Conservation (phyloP, 2,329 filamentous ascomycete genomes). For the Xylaria sp. region DNA sequence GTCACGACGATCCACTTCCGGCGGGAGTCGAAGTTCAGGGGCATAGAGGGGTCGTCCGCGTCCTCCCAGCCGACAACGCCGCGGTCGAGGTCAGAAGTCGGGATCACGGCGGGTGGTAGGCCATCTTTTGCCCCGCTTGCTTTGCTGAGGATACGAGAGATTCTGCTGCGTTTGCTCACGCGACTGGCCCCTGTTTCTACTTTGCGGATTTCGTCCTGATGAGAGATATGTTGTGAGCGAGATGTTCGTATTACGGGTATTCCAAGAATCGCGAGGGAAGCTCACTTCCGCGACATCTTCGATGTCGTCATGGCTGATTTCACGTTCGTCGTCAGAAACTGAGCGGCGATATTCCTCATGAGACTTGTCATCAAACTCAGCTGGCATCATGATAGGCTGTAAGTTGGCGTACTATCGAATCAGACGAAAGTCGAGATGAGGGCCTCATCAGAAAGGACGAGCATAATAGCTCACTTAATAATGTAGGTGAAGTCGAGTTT, state of each 20-base stretch:
- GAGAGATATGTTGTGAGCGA: slow-evolving; percentile 11
- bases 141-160: slow-evolving; percentile 45
- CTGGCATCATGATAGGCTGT: slow-evolving; percentile 15
- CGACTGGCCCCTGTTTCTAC: slow-evolving; percentile 29
- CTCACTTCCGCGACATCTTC: slow-evolving; percentile 30
- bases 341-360: slow-evolving; percentile 29
- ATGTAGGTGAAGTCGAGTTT: not conserved
- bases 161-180: slow-evolving; percentile 32
- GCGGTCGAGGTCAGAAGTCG: slow-evolving; percentile 61
- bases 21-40: slow-evolving; percentile 65
- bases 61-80: slow-evolving; percentile 71
- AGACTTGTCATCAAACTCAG: slow-evolving; percentile 7
- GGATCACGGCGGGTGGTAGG: slow-evolving; percentile 54
- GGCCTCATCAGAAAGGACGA: not conserved
- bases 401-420: not conserved
- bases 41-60: slow-evolving; percentile 67
- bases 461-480: not conserved
- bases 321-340: slow-evolving; percentile 29
- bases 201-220: slow-evolving; percentile 34
- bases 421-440: not conserved
- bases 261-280: not conserved
- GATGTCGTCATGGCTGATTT: slow-evolving; percentile 23
- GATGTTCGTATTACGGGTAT: not conserved
- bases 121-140: slow-evolving; percentile 46
- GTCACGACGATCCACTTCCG: slow-evolving; percentile 69